A percentile compares a stretch with the other conserved stretches of the same genome.
phyloP scores from a whole-genome alignment of 768 basidiomycete genomes.

The Psilocybe cyanescens region DNA sequence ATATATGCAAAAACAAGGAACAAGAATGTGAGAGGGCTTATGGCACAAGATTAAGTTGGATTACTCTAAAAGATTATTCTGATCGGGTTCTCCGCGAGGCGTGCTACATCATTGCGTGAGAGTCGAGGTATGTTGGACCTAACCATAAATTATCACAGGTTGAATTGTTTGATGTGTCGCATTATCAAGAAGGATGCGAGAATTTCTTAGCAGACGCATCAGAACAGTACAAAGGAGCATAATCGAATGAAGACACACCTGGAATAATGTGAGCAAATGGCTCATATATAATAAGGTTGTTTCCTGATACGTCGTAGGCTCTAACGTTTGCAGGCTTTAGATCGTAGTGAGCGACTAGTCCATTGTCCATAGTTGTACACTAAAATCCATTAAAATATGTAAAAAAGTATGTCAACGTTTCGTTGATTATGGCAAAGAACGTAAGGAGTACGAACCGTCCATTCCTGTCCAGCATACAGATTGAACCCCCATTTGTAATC shows the following conservation, averaged over 20 bases:
- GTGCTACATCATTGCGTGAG: not conserved
- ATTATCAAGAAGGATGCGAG: slow-evolving; percentile 64
- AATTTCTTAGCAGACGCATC: slow-evolving; percentile 44
- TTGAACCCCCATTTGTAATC: slow-evolving; percentile 74
- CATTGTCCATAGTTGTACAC: slow-evolving; percentile 59
- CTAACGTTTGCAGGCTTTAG: slow-evolving; percentile 57
- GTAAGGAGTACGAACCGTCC: slow-evolving; percentile 51
- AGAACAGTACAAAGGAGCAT: not conserved
- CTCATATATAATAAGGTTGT: slow-evolving; percentile 64
- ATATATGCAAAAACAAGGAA: not conserved
- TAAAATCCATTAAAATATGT: slow-evolving; percentile 22
- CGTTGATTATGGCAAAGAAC: not conserved
- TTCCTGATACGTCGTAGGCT: slow-evolving; percentile 64
- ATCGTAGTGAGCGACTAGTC: slow-evolving; percentile 67
- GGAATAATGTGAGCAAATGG: slow-evolving; percentile 52
- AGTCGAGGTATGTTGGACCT: not conserved
- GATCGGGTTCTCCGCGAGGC: not conserved
- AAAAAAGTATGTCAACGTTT: not conserved
- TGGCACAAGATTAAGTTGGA: slow-evolving; percentile 3
- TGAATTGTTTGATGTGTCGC: slow-evolving; percentile 61
- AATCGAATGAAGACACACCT: slow-evolving; percentile 36
- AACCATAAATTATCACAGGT: slow-evolving; percentile 30
- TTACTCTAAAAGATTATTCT: slow-evolving; percentile 5
- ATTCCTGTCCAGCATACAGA: slow-evolving; percentile 63
- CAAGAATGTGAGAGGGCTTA: not conserved